Evolutionary conservation across 2,329 filamentous ascomycete genomes (phyloP).

Genomic region (Paracamarosporium sp.): DNA sequence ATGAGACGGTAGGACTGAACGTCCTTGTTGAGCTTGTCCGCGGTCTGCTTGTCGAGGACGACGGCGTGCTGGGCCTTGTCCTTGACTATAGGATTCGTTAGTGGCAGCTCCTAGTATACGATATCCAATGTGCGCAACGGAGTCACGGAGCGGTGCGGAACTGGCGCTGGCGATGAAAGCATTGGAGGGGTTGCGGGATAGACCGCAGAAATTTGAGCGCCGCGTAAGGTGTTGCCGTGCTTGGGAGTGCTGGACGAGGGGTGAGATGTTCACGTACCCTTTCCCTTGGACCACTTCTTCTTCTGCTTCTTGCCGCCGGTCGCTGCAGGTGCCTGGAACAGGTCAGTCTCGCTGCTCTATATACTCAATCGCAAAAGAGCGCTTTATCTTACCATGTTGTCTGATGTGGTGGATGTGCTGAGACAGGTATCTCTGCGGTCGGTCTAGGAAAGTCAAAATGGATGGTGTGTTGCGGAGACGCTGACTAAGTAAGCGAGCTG

Average conservation of each 20-base stretch:
- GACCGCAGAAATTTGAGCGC: not conserved
- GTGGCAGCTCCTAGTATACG: slow-evolving; percentile 22
- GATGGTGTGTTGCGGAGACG: no score
- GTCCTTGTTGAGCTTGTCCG: slow-evolving; percentile 99
- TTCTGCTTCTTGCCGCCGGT: slow-evolving; percentile 80
- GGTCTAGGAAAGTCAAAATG: slow-evolving; percentile 21
- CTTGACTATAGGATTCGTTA: slow-evolving; percentile 76
- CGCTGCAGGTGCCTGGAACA: slow-evolving; percentile 59
- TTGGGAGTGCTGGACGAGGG: slow-evolving; percentile 9
- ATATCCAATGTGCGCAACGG: slow-evolving; percentile 9
- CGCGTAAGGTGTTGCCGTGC: slow-evolving; percentile 3
- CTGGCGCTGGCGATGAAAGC: not conserved
- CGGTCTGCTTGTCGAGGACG: slow-evolving; percentile 96
- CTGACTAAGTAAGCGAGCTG: slow-evolving; percentile 33
- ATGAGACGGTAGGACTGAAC: slow-evolving; percentile 99
- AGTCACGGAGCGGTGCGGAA: not conserved
- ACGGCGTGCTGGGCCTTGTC: slow-evolving; percentile 99
- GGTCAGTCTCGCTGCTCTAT: not conserved
- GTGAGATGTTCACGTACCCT: slow-evolving; percentile 54
- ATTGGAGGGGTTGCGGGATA: not conserved
- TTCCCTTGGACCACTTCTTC: slow-evolving; percentile 79
- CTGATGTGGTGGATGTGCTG: slow-evolving; percentile 46
- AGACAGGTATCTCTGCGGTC: slow-evolving; percentile 29
- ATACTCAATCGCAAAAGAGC: not conserved
- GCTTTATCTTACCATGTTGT: slow-evolving; percentile 49